phyloP scores from a whole-genome alignment of 1,139 yeast genomes.

The Candida mesenterica region DNA sequence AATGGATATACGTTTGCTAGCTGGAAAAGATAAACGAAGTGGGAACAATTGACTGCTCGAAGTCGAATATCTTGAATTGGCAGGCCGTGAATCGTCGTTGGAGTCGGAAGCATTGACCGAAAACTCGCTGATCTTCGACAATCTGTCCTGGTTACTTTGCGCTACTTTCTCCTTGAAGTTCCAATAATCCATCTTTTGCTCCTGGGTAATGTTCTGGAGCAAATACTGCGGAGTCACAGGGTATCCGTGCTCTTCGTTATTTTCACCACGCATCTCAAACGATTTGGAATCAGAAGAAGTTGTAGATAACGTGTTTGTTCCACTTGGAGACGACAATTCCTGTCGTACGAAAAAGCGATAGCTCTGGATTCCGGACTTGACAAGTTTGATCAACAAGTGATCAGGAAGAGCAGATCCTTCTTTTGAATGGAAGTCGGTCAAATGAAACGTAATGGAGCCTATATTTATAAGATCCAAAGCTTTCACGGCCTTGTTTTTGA shows the following conservation, averaged over 20 bases:
- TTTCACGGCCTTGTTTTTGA: constrained; percentile 38
- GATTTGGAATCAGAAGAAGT: constrained; percentile 51
- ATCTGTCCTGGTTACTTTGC: constrained; percentile 14
- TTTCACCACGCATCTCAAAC: constrained; percentile 42
- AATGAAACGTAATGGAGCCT: constrained; percentile 50
- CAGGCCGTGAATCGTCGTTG: not conserved
- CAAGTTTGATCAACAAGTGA: constrained; percentile 33
- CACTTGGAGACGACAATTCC: constrained; percentile 33
- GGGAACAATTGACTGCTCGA: constrained; percentile 16
- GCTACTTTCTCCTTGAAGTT: constrained; percentile 53
- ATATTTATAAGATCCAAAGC: constrained; percentile 41
- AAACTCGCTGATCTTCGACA: constrained; percentile 16
- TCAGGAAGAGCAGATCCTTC: constrained; percentile 64
- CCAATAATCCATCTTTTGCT: constrained; percentile 53
- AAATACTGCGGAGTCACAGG: constrained; percentile 64
- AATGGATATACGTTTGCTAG: constrained; percentile 12
- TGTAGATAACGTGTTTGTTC: constrained; percentile 37
- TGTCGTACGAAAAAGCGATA: constrained; percentile 47
- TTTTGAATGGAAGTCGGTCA: constrained; percentile 68
- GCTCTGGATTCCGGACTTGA: constrained; percentile 26
- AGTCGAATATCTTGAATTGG: not conserved
- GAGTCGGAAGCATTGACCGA: constrained; percentile 1
- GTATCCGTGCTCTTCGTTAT: constrained; percentile 39
- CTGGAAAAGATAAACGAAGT: constrained; percentile 23
- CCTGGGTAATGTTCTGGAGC: constrained; percentile 36